Evolutionary conservation across 2,329 filamentous ascomycete species (phyloP).

Genomic region (Monosporascus sp.): DNA sequence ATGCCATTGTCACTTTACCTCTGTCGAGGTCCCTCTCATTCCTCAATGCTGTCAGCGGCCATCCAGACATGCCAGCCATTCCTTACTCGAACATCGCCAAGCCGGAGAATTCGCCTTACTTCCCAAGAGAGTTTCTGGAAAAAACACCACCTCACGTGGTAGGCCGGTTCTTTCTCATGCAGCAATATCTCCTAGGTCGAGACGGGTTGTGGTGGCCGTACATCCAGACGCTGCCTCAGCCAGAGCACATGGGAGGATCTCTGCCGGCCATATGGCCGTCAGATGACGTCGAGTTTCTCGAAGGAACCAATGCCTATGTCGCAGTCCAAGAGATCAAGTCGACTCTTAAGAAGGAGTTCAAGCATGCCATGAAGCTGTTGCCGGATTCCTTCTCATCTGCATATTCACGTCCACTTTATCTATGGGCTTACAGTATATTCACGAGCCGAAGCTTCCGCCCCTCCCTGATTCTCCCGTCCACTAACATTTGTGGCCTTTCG

Average conservation of each 20-base stretch:
- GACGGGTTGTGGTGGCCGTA: constrained; percentile 66
- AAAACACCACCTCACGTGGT: constrained; percentile 52
- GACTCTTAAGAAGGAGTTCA: constrained; percentile 42
- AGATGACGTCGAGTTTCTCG: constrained; percentile 51
- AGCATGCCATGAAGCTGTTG: constrained; percentile 35
- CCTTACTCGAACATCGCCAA: constrained; percentile 5
- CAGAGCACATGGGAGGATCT: constrained; percentile 44
- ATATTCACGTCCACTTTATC: constrained; percentile 48
- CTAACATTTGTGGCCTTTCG: constrained; percentile 25
- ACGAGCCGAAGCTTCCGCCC: constrained; percentile 61
- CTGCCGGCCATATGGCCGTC: constrained; percentile 61
- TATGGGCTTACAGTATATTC: constrained; percentile 62
- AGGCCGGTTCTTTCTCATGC: constrained; percentile 63
- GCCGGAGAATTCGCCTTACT: constrained; percentile 19
- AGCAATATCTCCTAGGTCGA: constrained; percentile 55
- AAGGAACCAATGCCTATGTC: constrained; percentile 25
- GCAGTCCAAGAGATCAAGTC: constrained; percentile 36
- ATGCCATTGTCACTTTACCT: constrained; percentile 47
- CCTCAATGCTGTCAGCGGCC: constrained; percentile 44
- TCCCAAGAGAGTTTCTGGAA: constrained; percentile 46
- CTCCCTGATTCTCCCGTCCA: constrained; percentile 46
- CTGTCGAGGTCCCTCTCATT: constrained; percentile 52
- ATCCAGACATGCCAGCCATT: constrained; percentile 17
- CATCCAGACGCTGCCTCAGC: constrained; percentile 59
- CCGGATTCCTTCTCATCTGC: constrained; percentile 25